phyloP scores from a whole-genome alignment of 192 early-diverging fungal genomes.

The Piromyces finnis region DNA sequence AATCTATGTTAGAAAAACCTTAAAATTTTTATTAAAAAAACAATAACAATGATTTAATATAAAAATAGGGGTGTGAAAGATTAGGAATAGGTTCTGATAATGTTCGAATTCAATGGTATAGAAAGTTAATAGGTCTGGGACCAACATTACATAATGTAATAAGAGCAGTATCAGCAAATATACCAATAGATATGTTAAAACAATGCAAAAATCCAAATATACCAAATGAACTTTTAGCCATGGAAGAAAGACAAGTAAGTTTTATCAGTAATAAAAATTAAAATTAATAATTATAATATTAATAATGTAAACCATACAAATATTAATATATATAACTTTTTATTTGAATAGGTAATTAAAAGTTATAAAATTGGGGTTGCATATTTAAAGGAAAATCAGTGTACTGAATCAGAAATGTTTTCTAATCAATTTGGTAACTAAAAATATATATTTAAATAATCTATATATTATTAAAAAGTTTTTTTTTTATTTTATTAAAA shows the following conservation, averaged over 20 bases:
- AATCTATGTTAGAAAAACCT: too few relatives aligned
- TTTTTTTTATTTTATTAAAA: too few relatives aligned
- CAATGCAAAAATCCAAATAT: constrained; percentile 38
- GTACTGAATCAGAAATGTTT: constrained; percentile 63
- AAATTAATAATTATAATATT: too few relatives aligned
- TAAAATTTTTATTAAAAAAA: too few relatives aligned
- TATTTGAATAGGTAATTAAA: constrained; percentile 19
- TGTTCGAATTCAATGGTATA: constrained; percentile 17
- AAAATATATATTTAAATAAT: too few relatives aligned
- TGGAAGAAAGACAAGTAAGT: constrained; percentile 44
- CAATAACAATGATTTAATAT: too few relatives aligned
- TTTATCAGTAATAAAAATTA: too few relatives aligned
- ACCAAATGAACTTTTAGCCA: constrained; percentile 38
- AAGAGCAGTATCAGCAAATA: constrained; percentile 23
- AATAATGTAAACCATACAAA: background rate
- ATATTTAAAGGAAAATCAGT: constrained; percentile 43
- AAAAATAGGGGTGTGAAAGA: constrained; percentile 28
- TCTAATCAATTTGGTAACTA: constrained; percentile 35
- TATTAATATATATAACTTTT: background rate
- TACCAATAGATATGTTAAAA: constrained; percentile 28
- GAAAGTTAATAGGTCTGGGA: constrained; percentile 18
- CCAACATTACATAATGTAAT: constrained; percentile 29
- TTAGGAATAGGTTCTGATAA: constrained; percentile 18
- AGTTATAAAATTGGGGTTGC: constrained; percentile 71
- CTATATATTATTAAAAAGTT: too few relatives aligned